A percentile compares a stretch with the other conserved stretches of the same genome.
phyloP scores from a whole-genome alignment of 179 eudicot species.

The Carnegiea gigantea region DNA sequence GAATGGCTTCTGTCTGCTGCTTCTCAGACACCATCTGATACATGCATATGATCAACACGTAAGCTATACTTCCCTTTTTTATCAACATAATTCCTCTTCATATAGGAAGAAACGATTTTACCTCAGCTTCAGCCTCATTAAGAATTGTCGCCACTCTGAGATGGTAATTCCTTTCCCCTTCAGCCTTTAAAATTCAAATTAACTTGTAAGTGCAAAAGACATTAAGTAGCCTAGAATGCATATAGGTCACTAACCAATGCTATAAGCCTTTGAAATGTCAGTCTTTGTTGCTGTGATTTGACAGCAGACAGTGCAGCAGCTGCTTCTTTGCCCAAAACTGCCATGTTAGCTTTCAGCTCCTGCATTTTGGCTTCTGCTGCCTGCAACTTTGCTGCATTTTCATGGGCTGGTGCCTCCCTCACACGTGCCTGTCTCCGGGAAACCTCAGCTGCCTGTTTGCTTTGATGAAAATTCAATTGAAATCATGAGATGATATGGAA shows the following conservation, averaged over 20 bases:
- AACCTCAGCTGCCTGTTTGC: constrained; percentile 88
- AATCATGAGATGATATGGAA: constrained; percentile 19
- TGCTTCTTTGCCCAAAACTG: constrained; percentile 94
- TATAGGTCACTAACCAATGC: constrained; percentile 55
- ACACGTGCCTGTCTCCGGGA: constrained; percentile 82
- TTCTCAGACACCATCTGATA: constrained; percentile 86
- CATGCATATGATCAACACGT: constrained; percentile 15
- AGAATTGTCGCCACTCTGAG: constrained; percentile 84
- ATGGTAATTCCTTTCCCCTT: constrained; percentile 82
- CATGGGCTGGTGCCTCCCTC: constrained; percentile 82
- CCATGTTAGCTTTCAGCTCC: constrained; percentile 93
- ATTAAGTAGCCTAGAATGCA: not conserved
- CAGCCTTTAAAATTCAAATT: constrained; percentile 52
- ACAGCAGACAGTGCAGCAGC: constrained; percentile 83
- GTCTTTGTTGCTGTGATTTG: constrained; percentile 90
- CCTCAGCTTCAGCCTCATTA: constrained; percentile 86
- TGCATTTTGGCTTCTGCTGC: constrained; percentile 86
- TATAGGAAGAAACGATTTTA: constrained; percentile 23
- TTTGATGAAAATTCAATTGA: constrained; percentile 27
- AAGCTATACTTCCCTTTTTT: not conserved
- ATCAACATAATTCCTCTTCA: not conserved
- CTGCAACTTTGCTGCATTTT: constrained; percentile 83
- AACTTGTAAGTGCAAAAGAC: constrained; percentile 11
- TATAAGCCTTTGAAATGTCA: constrained; percentile 91
- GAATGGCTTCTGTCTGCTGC: constrained; percentile 91